These are phyloP conservation scores for Protomyces macrosporus DNA, from an alignment of 1,139 yeast species.

Conservation along the genomic window DNA sequence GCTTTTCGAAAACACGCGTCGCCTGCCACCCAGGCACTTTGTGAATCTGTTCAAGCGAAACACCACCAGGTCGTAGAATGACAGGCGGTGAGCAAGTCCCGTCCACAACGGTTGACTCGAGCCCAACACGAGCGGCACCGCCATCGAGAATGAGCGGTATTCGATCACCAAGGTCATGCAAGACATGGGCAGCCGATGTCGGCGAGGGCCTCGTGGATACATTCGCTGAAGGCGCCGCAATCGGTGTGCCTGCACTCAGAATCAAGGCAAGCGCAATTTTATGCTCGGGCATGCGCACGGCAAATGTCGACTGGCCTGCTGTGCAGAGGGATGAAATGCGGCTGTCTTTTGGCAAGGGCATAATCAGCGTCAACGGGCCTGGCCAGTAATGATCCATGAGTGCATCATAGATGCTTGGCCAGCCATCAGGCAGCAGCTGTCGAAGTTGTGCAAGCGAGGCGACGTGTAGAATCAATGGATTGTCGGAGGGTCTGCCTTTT, in stretches of 20 bases:
- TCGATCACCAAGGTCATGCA: conserved; percentile 65
- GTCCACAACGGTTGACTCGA: conserved; percentile 89
- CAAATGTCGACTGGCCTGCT: conserved; percentile 82
- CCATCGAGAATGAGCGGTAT: conserved; percentile 90
- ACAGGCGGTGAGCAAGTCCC: conserved; percentile 82
- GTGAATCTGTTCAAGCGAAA: conserved; percentile 68
- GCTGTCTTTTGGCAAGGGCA: conserved; percentile 46
- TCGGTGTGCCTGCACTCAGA: conserved; percentile 76
- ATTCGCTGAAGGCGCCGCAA: conserved; percentile 97
- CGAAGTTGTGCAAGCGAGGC: conserved; percentile 70
- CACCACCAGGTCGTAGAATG: conserved; percentile 89
- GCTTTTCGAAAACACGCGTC: conserved; percentile 46
- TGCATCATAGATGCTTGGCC: conserved; percentile 63
- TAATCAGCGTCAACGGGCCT: conserved; percentile 82
- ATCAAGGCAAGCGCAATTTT: conserved; percentile 88
- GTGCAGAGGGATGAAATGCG: conserved; percentile 67
- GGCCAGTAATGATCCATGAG: conserved; percentile 80
- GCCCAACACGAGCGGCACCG: conserved; percentile 83
- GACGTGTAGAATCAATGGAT: conserved; percentile 86
- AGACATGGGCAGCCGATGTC: conserved; percentile 79
- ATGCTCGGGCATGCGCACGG: conserved; percentile 80
- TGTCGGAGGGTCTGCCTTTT: conserved; percentile 90
- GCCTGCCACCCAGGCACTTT: conserved; percentile 66
- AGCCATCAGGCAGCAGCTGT: conserved; percentile 45
- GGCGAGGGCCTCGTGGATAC: conserved; percentile 95